Evolutionary conservation across 371 early-diverging fungal genomes (phyloP).

Genomic region (Apophysomyces sp.): DNA sequence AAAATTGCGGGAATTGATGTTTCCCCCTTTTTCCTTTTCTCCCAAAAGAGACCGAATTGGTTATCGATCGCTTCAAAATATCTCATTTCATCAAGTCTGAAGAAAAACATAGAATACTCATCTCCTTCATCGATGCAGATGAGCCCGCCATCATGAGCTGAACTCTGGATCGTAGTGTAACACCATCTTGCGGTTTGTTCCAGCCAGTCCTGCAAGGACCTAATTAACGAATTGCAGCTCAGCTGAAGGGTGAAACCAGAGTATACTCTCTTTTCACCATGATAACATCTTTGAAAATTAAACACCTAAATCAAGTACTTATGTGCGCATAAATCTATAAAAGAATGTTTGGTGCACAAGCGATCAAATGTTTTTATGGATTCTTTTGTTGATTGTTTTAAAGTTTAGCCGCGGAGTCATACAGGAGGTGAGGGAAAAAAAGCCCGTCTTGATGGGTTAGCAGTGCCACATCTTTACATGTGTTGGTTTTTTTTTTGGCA

Average conservation of each 20-base stretch:
- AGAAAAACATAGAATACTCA: no score
- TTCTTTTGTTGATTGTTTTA: background rate
- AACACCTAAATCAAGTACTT: no score
- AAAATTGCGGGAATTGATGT: background rate
- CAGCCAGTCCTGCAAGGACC: constrained; percentile 1
- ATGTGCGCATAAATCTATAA: no score
- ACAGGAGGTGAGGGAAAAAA: background rate
- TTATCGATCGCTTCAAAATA: no score
- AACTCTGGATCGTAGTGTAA: background rate
- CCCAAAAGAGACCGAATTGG: background rate
- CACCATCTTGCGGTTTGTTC: background rate
- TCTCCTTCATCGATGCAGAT: no score
- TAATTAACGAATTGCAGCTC: background rate
- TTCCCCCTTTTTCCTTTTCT: background rate
- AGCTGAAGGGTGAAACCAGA: background rate
- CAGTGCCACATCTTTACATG: no score
- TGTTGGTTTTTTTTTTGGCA: no score
- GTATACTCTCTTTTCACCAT: background rate
- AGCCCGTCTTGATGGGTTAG: background rate
- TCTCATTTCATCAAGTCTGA: no score
- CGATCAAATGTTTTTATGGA: background rate
- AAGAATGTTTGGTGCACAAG: no score
- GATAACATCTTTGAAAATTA: background rate
- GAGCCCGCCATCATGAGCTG: background rate
- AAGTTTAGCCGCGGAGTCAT: background rate